Evolutionary conservation across 2,329 filamentous ascomycete genomes (phyloP).

Genomic region (Hypomyces perniciosus): DNA sequence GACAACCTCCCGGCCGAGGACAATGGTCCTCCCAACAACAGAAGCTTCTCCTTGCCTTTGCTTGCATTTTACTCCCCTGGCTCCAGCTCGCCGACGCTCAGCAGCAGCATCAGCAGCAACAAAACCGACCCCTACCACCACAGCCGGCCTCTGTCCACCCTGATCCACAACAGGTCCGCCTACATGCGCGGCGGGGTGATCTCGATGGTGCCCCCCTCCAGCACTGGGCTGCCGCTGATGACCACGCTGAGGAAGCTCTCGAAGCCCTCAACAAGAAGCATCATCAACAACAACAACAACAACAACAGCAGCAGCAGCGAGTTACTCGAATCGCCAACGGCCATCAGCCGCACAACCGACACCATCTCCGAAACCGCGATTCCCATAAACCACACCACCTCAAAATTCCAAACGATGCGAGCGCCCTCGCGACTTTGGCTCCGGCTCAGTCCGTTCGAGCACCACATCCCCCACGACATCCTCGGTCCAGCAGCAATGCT

Average conservation of each 20-base stretch:
- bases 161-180: conserved; percentile 5
- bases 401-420: conserved; percentile 62
- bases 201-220: conserved; percentile 23
- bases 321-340: conserved; percentile 6
- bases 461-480: conserved; percentile 65
- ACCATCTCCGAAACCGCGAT: conserved; percentile 27
- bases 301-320: conserved; percentile 18
- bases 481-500: conserved; percentile 50
- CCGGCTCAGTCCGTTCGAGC: conserved; percentile 93
- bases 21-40: conserved; percentile 42
- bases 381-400: conserved; percentile 28
- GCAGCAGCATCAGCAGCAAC: conserved; percentile 48
- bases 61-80: conserved; percentile 52
- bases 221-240: conserved; percentile 27
- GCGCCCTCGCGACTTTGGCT: conserved; percentile 97
- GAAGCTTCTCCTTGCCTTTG: conserved; percentile 48
- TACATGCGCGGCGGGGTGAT: conserved; percentile 6
- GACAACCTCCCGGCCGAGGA: conserved; percentile 56
- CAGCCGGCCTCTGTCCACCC: conserved; percentile 3
- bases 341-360: conserved; percentile 17
- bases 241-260: conserved; percentile 21
- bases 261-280: conserved; percentile 22
- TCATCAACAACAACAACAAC: conserved; percentile 17
- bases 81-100: conserved; percentile 53
- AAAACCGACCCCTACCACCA: background rate